Base-by-base conservation (phyloP, 768 basidiomycete genomes). In the Ramaria rubella region DNA sequence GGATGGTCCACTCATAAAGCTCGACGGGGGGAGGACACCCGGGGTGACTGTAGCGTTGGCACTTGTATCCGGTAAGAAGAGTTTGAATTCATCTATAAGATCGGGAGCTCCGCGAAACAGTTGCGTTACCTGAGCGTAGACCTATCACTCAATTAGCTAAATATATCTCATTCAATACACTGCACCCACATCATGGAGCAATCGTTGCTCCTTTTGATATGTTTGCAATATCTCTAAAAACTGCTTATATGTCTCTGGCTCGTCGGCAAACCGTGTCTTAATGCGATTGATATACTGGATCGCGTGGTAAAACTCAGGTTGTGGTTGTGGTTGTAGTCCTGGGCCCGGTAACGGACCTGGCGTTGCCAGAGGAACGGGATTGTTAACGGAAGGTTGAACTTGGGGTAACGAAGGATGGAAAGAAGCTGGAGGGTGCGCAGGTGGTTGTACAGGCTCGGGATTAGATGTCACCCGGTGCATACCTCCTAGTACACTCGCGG, bases 271-370 rank as follows among this genome's bases (percentile, higher is more conserved):
- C 21, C 94, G 85, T 17, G 84, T 85, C 73, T 98, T 98, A 76
- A 99, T 98, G 76, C 94, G 95, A 80, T 96, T 97, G 64, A 99
- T 85, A 69, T 94, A 99, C 64, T 92, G 85, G 60, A 98, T 98
- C 14, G 96, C 96, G 64, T 95, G 87, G 69, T 88, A 86, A 74
- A 93, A 96, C 66, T 97, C 86, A 19, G 59, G 53, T 33, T 53
- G 58, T 7, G 55, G 43, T 24, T 46, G 29, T 19, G 29, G 46
- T 26, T 36, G 27, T 2, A 49, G n/a, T 4, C 21, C 34, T 4
- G 57, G 34, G 8, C 46, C 29, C 17, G 43, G 42, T 15, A 29
- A 17, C 14, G 33, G 15, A 1, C 30, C 49, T 2, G 26, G 26
- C 11, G 26, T 27, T 2, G 26, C 49, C 1, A 51, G 29, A 15